Evolutionary conservation across 495 filamentous ascomycete genomes (phyloP), one percentile per base, ranked within the genome.

Genomic region (Podospora pseudopauciseta): DNA sequence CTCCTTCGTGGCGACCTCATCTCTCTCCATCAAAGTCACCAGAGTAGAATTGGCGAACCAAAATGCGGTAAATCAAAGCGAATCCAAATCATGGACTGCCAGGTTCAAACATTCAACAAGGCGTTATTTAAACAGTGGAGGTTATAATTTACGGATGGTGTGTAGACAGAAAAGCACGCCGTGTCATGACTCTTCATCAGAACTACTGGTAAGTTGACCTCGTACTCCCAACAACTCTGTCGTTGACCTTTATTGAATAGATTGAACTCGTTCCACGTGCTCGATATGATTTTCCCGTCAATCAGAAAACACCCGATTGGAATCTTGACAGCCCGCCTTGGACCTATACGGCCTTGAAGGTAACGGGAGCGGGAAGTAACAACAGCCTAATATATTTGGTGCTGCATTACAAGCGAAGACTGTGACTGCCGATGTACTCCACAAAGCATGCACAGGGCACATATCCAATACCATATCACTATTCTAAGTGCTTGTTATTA

Each of bases 401-500:
- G 39, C 39, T 49, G 39, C 39, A 49, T 49, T 11, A 49, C 39
- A 49, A 16, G 39, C 39, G 39, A 49, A 49, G 39, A 49, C 39
- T 13, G 18, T 18, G 39, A 58, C 55, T 58, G 55, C 55, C 55
- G 55, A 58, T 23, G 55, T 58, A 58, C 55, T 1, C 55, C 55
- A 58, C n/a, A 58, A 20, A 58, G 23, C 18, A 20, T 58, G n/a
- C n/a, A 58, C 55, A 11, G 55, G 55, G n/a, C 23, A 15, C 55
- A 19, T 26, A 58, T 20, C 55, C 55, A 58, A 58, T 58, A 18
- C 55, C 18, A n/a, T 58, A 0, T 20, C 55, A 58, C n/a, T 9
- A 19, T 58, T 58, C 5, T 58, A 20, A 58, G n/a, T 58, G 55
- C 19, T 20, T 58, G 55, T 58, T 58, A 58, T 58, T 58, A 58